Conservation (phyloP, 2,329 filamentous ascomycete species). For the Pseudogymnoascus sp. region DNA sequence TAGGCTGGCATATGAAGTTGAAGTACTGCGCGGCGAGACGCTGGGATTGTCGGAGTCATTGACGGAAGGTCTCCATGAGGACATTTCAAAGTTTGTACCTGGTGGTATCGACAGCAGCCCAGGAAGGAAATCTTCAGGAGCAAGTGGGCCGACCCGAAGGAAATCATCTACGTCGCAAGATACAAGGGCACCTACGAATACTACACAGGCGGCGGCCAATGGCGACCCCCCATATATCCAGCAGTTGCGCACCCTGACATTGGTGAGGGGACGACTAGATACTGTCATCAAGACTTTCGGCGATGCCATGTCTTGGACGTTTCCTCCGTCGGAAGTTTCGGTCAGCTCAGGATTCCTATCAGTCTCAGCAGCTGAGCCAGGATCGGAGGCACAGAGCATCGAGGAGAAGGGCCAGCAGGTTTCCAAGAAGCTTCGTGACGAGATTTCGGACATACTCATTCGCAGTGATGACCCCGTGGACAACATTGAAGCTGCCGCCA, state of each 20-base stretch:
- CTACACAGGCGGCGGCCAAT: slow-evolving; percentile 16
- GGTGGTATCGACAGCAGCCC: slow-evolving; percentile 29
- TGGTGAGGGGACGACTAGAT: slow-evolving; percentile 77
- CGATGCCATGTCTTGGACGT: slow-evolving; percentile 89
- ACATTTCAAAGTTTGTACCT: slow-evolving; percentile 65
- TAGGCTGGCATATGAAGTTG: slow-evolving; percentile 86
- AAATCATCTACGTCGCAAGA: slow-evolving; percentile 20
- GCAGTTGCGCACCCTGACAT: slow-evolving; percentile 71
- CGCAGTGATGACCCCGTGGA: slow-evolving; percentile 48
- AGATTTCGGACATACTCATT: slow-evolving; percentile 61
- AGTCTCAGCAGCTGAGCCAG: slow-evolving; percentile 75
- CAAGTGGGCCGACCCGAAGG: slow-evolving; percentile 22
- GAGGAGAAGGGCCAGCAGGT: slow-evolving; percentile 84
- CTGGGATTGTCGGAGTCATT: slow-evolving; percentile 71
- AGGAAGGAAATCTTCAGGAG: slow-evolving; percentile 16
- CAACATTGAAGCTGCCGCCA: slow-evolving; percentile 65
- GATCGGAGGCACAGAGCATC: slow-evolving; percentile 54
- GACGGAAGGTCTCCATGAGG: slow-evolving; percentile 59
- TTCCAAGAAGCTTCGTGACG: slow-evolving; percentile 58
- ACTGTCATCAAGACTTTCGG: slow-evolving; percentile 86
- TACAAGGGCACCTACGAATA: slow-evolving; percentile 22
- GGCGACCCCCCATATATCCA: slow-evolving; percentile 55
- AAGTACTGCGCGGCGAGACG: slow-evolving; percentile 83
- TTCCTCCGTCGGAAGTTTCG: slow-evolving; percentile 80
- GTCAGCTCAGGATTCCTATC: slow-evolving; percentile 80